phyloP scores from a whole-genome alignment of 2,329 filamentous ascomycete genomes.

The Seiridium unicorne region DNA sequence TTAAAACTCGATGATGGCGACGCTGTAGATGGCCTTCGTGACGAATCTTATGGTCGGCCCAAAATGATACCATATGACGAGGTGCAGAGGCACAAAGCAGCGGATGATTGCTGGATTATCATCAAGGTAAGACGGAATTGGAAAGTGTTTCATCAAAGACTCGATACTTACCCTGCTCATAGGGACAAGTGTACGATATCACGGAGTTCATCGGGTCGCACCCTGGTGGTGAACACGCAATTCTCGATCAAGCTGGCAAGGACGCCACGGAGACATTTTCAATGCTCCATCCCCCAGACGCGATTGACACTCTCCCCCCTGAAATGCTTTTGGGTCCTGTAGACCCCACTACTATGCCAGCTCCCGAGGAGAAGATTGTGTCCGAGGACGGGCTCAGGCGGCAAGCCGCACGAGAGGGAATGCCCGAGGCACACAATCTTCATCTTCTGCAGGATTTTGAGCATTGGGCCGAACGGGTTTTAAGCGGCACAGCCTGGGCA shows the following conservation, averaged over 20 bases:
- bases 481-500: neutral
- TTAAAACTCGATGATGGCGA: neutral
- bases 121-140: neutral
- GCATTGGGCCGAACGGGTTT: neutral
- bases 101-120: constrained; percentile 2
- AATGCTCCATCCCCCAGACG: neutral
- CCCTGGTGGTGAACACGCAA: neutral
- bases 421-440: neutral
- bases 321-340: neutral
- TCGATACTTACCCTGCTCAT: no score
- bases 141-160: no score
- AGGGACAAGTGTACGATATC: neutral
- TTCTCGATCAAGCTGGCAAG: neutral
- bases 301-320: neutral
- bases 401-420: neutral
- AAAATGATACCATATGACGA: neutral
- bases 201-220: neutral
- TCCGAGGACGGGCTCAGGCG: neutral
- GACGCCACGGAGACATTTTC: neutral
- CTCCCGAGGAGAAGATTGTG: neutral
- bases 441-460: neutral
- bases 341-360: neutral
- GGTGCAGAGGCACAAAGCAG: neutral
- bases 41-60: neutral
- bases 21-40: neutral